Evolutionary conservation across 2,329 filamentous ascomycete species (phyloP).

Genomic region (Diaporthe ilicicola): DNA sequence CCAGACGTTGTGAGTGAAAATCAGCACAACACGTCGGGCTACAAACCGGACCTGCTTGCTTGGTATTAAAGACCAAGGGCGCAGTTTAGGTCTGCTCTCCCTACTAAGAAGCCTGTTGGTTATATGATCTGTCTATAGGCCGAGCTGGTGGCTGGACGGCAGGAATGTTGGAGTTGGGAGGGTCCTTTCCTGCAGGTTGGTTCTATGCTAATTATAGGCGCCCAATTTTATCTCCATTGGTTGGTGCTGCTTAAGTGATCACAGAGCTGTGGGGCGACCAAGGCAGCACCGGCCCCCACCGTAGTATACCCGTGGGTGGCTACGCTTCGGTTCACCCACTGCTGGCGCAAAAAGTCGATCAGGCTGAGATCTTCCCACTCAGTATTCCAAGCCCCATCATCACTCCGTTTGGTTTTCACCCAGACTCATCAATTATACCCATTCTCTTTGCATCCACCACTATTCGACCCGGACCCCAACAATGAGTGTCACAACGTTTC

Average conservation of each 20-base stretch:
- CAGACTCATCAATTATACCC: background rate
- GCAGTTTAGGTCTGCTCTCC: no score
- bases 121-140: no score
- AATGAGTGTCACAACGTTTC: constrained; percentile 2
- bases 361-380: constrained; percentile 12
- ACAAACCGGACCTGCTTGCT: no score
- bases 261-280: background rate
- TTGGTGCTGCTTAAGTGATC: background rate
- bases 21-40: no score
- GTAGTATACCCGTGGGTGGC: no score
- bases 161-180: background rate
- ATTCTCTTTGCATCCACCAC: background rate
- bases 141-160: background rate
- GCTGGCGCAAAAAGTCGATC: no score
- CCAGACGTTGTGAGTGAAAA: no score
- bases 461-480: background rate
- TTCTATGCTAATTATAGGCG: constrained; percentile 2
- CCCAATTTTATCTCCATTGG: background rate
- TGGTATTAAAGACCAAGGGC: no score
- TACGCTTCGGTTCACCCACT: no score
- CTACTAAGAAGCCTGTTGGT: no score
- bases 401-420: background rate
- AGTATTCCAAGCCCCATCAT: constrained; percentile 11
- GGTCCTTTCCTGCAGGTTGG: background rate
- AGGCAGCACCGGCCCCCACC: background rate